Percentiles rank a stretch among this genome's conserved stretches.
Evolutionary conservation across 75 land plant species (phyloP).

Genomic region (Cryptomeria japonica): DNA sequence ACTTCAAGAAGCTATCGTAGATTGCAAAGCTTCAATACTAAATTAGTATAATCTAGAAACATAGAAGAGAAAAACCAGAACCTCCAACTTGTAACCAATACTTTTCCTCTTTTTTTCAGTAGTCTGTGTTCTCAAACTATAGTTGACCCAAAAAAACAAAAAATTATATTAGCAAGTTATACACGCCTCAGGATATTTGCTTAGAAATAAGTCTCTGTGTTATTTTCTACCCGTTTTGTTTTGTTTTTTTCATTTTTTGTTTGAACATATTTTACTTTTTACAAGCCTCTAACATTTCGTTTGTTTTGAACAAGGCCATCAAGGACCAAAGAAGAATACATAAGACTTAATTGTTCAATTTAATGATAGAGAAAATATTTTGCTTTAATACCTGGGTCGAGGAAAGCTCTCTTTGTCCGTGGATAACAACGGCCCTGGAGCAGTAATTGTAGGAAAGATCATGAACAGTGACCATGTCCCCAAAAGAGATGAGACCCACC

Average conservation of each 20-base stretch:
- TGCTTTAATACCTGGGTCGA: slow-evolving; percentile 56
- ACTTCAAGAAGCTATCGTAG: not conserved
- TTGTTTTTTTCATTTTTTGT: too few relatives aligned
- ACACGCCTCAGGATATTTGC: not conserved
- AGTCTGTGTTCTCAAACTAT: not conserved
- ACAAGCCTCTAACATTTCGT: too few relatives aligned
- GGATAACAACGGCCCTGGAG: slow-evolving; percentile 62
- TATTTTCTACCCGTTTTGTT: not conserved
- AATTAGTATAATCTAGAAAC: too few relatives aligned
- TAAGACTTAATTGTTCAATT: too few relatives aligned
- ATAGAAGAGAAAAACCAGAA: not conserved
- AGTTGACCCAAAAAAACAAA: not conserved
- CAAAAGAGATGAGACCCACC: slow-evolving; percentile 83
- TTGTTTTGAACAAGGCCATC: too few relatives aligned
- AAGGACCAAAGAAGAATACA: too few relatives aligned
- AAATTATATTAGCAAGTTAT: not conserved
- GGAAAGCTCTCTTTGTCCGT: slow-evolving; percentile 76
- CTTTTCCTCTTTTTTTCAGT: not conserved
- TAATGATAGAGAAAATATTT: too few relatives aligned
- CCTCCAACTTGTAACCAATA: not conserved
- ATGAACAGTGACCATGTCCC: slow-evolving; percentile 76
- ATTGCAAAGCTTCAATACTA: not conserved
- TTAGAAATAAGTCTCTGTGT: not conserved
- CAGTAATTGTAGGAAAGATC: slow-evolving; percentile 66
- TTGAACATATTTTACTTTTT: too few relatives aligned